Evolutionary conservation across 2,329 filamentous ascomycete species (phyloP), one percentile per base, ranked within the genome.

Genomic region (Pseudocercospora fuligena): DNA sequence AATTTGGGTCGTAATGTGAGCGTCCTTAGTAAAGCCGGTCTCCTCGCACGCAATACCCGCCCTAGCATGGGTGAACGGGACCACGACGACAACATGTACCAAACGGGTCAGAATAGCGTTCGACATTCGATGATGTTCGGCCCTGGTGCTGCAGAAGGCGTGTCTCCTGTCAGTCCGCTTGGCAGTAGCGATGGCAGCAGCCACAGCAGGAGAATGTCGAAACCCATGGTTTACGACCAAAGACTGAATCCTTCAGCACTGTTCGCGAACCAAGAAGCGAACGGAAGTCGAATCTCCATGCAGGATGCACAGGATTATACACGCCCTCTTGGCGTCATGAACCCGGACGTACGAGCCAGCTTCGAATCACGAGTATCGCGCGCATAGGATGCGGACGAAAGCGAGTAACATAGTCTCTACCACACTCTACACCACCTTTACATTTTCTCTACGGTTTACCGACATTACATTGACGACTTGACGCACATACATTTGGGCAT

Each of bases 281-380:
- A 83, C 65, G 76, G 76, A 19, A 84, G 82, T 65, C 79, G 80
- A 23, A 77, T 80, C 25, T 83, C 82, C 60, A 75, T 84, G 51
- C 79, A 78, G 53, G 84, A 82, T 63, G 77, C 83, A 61, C 80
- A 83, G 63, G 83, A 85, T 66, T 85, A 83, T 66, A 81, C 80
- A 54, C 78, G 83, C 57, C 79, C 81, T 56, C 69, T 77, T 6
- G 82, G 82, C 25, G 80, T 84, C 23, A 72, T 70, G 36, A 79
- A 79, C 56, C 77, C 77, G 11, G 77, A 79, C 64, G 67, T 67
- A n/a, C 71, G 75, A 58, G 61, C 66, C 9, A 76, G 73, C 58
- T 75, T 76, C 62, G 75, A 76, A 60, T 75, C 73, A 14, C 69
- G 73, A 43, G 65, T 65, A 21, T 65, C 66, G 23, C 66, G 58